A percentile compares a stretch with the other conserved stretches of the same genome.
Evolutionary conservation across 1,284 basidiomycete genomes (phyloP).

Genomic region (Pyrrhoderma lamaoense): DNA sequence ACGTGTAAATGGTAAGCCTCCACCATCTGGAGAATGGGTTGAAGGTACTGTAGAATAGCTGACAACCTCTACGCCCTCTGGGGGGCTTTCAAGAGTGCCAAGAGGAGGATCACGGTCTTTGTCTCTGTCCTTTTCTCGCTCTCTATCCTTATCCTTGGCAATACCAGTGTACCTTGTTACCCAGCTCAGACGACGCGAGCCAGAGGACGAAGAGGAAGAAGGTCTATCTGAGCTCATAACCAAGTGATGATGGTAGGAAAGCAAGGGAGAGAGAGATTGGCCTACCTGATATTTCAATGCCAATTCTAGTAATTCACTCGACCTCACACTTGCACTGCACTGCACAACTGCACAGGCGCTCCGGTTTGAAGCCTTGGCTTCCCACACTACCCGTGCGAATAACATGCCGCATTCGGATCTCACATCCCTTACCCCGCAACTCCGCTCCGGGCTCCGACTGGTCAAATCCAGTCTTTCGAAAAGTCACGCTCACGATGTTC

Average conservation of each 20-base stretch:
- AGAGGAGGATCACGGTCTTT: not conserved
- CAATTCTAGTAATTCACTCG: too few relatives aligned
- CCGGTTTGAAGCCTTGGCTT: too few relatives aligned
- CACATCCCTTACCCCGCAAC: not conserved
- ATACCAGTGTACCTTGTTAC: conserved; percentile 6
- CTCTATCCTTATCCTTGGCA: not conserved
- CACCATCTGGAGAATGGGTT: conserved; percentile 9
- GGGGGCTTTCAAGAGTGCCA: conserved; percentile 9
- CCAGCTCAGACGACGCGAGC: conserved; percentile 12
- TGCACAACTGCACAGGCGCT: too few relatives aligned
- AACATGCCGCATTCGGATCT: not conserved
- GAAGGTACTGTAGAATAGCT: conserved; percentile 5
- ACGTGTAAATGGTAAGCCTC: conserved; percentile 15
- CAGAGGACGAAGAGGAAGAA: conserved; percentile 5
- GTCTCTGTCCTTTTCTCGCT: conserved; percentile 2
- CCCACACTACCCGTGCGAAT: not conserved
- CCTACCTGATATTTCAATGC: too few relatives aligned
- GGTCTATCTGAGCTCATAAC: not conserved
- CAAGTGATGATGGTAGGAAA: not conserved
- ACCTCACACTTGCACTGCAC: too few relatives aligned
- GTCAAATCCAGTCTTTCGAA: too few relatives aligned
- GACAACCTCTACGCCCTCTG: conserved; percentile 15
- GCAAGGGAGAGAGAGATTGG: too few relatives aligned
- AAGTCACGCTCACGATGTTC: too few relatives aligned
- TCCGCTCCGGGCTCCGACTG: too few relatives aligned